Percentiles rank a stretch among this genome's conserved stretches.
Evolutionary conservation across 257 asterid genomes (phyloP).

Genomic region (Ilex aquifolium): DNA sequence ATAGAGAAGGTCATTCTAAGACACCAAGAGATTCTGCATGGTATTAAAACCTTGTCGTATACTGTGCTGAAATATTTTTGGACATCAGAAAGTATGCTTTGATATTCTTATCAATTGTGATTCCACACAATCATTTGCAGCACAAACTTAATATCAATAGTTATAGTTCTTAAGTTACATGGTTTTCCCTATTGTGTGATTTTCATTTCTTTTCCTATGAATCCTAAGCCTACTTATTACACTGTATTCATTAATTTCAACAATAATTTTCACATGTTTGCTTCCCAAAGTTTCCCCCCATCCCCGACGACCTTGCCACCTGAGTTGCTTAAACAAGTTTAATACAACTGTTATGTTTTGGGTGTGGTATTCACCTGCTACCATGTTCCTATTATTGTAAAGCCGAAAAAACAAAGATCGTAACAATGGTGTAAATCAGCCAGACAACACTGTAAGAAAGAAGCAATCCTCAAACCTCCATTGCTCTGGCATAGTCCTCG

Average conservation of each 20-base stretch:
- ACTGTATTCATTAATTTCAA: no score
- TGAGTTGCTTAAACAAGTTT: neutral
- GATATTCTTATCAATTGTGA: no score
- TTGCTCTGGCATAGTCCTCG: conserved; percentile 20
- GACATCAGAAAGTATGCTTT: no score
- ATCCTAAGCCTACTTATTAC: neutral
- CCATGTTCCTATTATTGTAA: no score
- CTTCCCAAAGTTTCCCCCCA: neutral
- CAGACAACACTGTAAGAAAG: neutral
- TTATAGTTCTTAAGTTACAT: neutral
- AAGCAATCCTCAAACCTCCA: conserved; percentile 26
- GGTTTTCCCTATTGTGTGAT: neutral
- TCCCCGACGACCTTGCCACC: neutral
- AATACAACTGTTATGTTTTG: neutral
- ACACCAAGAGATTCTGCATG: no score
- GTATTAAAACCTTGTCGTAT: no score
- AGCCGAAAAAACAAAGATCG: no score
- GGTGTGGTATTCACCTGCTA: neutral
- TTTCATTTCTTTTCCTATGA: neutral
- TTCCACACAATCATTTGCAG: no score
- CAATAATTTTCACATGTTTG: neutral
- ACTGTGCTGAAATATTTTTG: no score
- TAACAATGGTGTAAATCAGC: no score
- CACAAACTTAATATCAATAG: no score
- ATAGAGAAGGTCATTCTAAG: no score